Percentiles rank a stretch among this genome's conserved stretches.
These are phyloP conservation scores for Xylaria hypoxylon DNA, from an alignment of 2,329 filamentous ascomycete species.

Conservation along the genomic window DNA sequence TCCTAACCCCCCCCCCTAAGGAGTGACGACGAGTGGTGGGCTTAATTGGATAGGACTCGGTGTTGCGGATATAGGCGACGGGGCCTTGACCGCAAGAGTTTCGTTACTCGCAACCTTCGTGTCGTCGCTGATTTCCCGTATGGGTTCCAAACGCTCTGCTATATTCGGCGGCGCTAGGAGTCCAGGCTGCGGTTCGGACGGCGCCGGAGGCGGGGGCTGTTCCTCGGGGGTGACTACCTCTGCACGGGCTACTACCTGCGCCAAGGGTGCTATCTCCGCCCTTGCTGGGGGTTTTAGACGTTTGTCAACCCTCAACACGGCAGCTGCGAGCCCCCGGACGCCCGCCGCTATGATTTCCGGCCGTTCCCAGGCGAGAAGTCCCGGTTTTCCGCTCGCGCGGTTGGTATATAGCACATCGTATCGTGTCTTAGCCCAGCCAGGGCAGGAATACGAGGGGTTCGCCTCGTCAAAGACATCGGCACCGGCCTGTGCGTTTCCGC, in stretches of 20 bases:
- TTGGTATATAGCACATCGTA: conserved; percentile 59
- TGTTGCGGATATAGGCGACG: conserved; percentile 31
- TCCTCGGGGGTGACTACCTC: conserved; percentile 31
- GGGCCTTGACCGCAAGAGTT: conserved; percentile 33
- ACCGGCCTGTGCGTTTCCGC: conserved; percentile 37
- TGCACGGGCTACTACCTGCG: not conserved
- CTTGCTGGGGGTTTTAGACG: conserved; percentile 50
- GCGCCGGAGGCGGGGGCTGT: conserved; percentile 10
- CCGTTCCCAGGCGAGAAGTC: conserved; percentile 62
- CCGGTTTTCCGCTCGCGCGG: conserved; percentile 55
- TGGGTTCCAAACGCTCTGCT: conserved; percentile 42
- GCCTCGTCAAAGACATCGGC: conserved; percentile 28
- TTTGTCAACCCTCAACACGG: conserved; percentile 54
- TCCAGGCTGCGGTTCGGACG: conserved; percentile 25
- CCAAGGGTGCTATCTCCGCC: conserved; percentile 23
- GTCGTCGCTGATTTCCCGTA: conserved; percentile 48
- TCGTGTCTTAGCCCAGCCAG: conserved; percentile 60
- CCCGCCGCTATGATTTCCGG: conserved; percentile 60
- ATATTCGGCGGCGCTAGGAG: conserved; percentile 41
- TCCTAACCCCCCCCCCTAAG: not conserved
- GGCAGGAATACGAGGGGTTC: conserved; percentile 56
- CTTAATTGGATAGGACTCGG: conserved; percentile 17
- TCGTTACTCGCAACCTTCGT: conserved; percentile 46
- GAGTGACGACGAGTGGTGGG: not conserved
- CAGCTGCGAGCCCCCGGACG: conserved; percentile 55